phyloP scores from a whole-genome alignment of 1,284 basidiomycete genomes.

The Apiotrichum mycotoxinovorans region DNA sequence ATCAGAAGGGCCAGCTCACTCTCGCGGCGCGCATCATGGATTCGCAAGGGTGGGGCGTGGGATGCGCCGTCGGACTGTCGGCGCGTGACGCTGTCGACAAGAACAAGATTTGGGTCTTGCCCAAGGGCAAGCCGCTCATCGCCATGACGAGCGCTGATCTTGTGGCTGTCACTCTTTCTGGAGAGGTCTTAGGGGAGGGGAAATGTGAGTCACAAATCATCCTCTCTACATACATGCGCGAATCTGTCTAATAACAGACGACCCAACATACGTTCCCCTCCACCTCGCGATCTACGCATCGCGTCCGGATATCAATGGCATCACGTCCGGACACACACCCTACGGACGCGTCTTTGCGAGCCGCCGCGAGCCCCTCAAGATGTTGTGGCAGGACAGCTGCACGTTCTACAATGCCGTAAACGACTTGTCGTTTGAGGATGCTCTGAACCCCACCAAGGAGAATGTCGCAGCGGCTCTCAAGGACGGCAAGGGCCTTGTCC shows the following conservation, averaged over 20 bases:
- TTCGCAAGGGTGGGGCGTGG: conserved; percentile 29
- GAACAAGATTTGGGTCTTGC: conserved; percentile 22
- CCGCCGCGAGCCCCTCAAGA: conserved; percentile 19
- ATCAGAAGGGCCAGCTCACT: conserved; percentile 24
- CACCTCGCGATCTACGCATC: conserved; percentile 27
- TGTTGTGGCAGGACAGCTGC: conserved; percentile 33
- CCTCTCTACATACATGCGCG: background rate
- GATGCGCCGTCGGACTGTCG: conserved; percentile 22
- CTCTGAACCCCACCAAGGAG: conserved; percentile 3
- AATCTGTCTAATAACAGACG: conserved; percentile 14
- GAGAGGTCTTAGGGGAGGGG: conserved; percentile 3
- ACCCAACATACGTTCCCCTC: conserved; percentile 19
- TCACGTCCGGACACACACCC: conserved; percentile 25
- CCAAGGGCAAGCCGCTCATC: conserved; percentile 22
- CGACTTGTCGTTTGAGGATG: conserved; percentile 22
- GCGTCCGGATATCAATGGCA: conserved; percentile 24
- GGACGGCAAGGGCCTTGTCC: conserved; percentile 24
- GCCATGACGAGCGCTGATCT: conserved; percentile 21
- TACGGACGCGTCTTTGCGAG: conserved; percentile 23
- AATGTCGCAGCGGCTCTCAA: conserved; percentile 9
- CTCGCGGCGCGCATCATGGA: conserved; percentile 27
- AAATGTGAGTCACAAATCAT: conserved; percentile 8
- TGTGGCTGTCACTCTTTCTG: conserved; percentile 15
- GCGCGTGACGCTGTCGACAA: conserved; percentile 22
- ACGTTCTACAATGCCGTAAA: conserved; percentile 23